Conservation (phyloP, 257 asterid genomes). For the Petrea volubilis region DNA sequence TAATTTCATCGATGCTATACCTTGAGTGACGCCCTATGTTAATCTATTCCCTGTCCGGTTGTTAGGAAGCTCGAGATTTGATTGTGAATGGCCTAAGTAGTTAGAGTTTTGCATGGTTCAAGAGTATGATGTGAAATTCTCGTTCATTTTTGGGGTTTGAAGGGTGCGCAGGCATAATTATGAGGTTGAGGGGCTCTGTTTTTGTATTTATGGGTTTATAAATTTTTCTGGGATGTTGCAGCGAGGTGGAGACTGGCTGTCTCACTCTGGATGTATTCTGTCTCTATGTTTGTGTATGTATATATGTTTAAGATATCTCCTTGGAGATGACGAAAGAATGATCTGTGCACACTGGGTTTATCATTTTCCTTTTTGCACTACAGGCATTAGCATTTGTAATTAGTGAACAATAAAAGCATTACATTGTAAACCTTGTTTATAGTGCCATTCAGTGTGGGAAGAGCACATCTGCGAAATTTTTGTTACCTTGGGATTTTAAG, state of each 20-base stretch:
- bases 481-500: no score
- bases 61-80: neutral
- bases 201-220: neutral
- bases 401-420: neutral
- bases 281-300: no score
- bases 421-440: neutral
- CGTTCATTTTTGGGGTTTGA: slow-evolving; percentile 21
- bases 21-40: neutral
- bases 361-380: neutral
- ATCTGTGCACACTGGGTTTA: neutral
- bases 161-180: neutral
- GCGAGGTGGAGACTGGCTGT: neutral
- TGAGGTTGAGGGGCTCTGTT: neutral
- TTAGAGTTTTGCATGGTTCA: neutral
- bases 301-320: neutral
- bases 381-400: neutral
- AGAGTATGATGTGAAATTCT: neutral
- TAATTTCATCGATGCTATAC: neutral
- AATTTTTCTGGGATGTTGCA: neutral
- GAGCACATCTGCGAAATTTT: neutral
- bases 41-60: neutral
- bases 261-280: no score
- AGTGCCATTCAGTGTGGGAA: neutral
- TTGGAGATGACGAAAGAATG: neutral
- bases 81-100: neutral